These are phyloP conservation scores for Eucalyptus sp. DNA, from an alignment of 345 rosid species.

Conservation along the genomic window DNA sequence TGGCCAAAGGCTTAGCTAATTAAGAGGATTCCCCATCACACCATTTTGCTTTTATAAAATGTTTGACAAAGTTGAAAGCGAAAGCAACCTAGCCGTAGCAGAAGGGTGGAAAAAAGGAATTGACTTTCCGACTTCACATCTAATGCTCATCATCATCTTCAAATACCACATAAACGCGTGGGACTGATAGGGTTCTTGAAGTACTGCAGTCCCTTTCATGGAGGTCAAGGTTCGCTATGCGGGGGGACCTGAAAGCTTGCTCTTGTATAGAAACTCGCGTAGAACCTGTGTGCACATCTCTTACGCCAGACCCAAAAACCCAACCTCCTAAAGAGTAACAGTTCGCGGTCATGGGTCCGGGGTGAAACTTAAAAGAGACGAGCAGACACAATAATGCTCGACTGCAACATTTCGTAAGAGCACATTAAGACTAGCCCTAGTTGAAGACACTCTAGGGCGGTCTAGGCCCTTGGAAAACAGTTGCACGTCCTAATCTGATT, in stretches of 20 bases:
- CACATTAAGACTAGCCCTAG: neutral
- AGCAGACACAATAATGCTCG: neutral
- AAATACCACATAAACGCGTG: neutral
- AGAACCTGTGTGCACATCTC: neutral
- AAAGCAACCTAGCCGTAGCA: neutral
- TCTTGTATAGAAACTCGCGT: neutral
- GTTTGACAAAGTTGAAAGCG: neutral
- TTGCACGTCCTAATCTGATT: neutral
- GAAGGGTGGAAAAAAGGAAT: neutral
- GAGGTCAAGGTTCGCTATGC: neutral
- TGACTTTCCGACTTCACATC: neutral
- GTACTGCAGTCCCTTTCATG: neutral
- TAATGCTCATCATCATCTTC: neutral
- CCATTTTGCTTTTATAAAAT: neutral
- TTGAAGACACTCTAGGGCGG: neutral
- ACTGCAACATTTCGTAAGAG: neutral
- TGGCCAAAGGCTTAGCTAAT: neutral
- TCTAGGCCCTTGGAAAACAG: neutral
- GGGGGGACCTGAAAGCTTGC: neutral
- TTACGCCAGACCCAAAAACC: neutral
- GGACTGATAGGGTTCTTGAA: neutral
- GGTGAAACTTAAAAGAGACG: neutral
- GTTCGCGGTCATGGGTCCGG: neutral
- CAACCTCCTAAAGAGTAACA: neutral
- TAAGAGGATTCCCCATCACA: neutral